Conservation (phyloP, 805 yeast species). For the Starmerella vaccinii region DNA sequence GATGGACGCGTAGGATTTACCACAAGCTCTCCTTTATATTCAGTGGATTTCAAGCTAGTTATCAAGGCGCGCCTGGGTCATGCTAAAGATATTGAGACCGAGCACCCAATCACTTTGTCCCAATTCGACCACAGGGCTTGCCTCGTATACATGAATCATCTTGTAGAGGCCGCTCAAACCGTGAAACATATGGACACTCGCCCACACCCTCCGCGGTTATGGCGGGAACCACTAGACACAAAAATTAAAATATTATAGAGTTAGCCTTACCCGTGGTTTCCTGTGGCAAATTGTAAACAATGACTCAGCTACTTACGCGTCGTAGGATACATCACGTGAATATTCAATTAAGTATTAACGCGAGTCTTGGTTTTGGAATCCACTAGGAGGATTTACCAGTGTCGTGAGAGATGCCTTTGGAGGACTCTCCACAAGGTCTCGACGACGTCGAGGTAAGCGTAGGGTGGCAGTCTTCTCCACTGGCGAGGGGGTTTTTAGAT, state of each 20-base stretch:
- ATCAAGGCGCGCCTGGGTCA: constrained; percentile 32
- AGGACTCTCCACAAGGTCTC: constrained; percentile 6
- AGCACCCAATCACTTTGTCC: constrained; percentile 30
- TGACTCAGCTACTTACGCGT: constrained; percentile 1
- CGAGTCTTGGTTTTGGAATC: background rate
- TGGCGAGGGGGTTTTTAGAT: background rate
- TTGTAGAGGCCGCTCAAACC: constrained; percentile 29
- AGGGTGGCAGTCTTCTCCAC: constrained; percentile 6
- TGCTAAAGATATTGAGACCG: constrained; percentile 33
- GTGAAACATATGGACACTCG: constrained; percentile 22
- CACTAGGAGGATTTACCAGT: background rate
- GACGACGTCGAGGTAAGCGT: constrained; percentile 6
- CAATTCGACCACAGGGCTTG: constrained; percentile 33
- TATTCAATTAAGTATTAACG: background rate
- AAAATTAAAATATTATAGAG: background rate
- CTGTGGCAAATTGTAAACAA: constrained; percentile 2
- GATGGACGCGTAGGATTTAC: constrained; percentile 31
- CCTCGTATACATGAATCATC: constrained; percentile 29
- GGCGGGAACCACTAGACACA: constrained; percentile 17
- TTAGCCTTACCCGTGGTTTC: background rate
- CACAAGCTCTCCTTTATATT: constrained; percentile 30
- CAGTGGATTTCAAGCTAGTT: constrained; percentile 29
- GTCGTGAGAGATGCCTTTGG: background rate
- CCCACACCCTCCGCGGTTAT: constrained; percentile 20
- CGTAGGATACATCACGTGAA: background rate